Percentiles rank a stretch among this genome's conserved stretches.
Evolutionary conservation across 2,329 filamentous ascomycete species (phyloP).

Genomic region (Coniochaeta prunicola): DNA sequence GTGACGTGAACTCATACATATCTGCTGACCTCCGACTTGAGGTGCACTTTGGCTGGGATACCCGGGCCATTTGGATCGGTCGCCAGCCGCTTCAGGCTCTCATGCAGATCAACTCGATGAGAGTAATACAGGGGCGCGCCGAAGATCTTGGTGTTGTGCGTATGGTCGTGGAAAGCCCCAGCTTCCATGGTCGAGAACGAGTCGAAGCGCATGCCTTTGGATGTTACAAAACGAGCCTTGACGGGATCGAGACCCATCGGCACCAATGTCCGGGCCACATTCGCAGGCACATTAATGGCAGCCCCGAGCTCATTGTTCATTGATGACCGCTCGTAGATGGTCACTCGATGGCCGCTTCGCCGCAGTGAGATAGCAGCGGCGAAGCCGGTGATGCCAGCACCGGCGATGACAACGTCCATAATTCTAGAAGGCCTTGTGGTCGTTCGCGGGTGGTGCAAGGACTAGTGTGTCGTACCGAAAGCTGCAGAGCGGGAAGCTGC

Average conservation of each 20-base stretch:
- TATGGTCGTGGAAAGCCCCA: constrained; percentile 1
- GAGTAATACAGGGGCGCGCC: constrained; percentile 15
- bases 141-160: neutral
- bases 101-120: constrained; percentile 34
- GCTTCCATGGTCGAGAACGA: constrained; percentile 2
- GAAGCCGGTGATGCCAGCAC: constrained; percentile 23
- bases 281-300: constrained; percentile 29
- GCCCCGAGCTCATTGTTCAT: constrained; percentile 31
- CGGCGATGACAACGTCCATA: constrained; percentile 14
- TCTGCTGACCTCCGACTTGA: constrained; percentile 10
- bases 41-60: neutral
- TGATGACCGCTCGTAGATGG: constrained; percentile 18
- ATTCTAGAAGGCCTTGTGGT: neutral
- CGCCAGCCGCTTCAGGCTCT: neutral
- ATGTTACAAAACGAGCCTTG: constrained; percentile 11
- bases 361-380: constrained; percentile 21
- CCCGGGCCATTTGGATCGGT: neutral
- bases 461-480: neutral
- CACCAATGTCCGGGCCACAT: constrained; percentile 22
- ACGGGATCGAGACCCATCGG: constrained; percentile 24
- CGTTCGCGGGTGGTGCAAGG: neutral
- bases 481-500: neutral
- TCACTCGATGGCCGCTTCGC: constrained; percentile 17
- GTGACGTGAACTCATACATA: constrained; percentile 13
- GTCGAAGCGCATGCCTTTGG: constrained; percentile 4